Percentiles rank a stretch among this genome's conserved stretches.
These are phyloP conservation scores for Yamadazyma triangularis DNA, from an alignment of 1,139 yeast genomes.

Conservation along the genomic window DNA sequence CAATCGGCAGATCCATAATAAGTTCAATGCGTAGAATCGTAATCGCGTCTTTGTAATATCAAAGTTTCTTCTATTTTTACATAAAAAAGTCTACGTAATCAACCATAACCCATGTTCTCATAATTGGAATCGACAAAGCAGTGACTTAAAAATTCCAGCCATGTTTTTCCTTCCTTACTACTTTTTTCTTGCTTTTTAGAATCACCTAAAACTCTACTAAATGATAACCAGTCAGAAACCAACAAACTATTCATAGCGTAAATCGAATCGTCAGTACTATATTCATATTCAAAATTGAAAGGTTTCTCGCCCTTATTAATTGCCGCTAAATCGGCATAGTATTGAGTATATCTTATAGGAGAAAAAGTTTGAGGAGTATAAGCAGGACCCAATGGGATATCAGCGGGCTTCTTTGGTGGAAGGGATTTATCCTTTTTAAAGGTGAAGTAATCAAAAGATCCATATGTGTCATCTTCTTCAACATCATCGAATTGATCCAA, in stretches of 20 bases:
- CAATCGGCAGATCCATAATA: not conserved
- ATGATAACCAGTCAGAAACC: conserved; percentile 55
- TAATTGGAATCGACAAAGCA: conserved; percentile 66
- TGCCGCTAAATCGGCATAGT: conserved; percentile 56
- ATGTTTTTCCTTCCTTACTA: conserved; percentile 23
- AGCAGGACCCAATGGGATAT: conserved; percentile 65
- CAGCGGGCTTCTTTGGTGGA: conserved; percentile 60
- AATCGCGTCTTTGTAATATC: too few species aligned
- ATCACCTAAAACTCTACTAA: conserved; percentile 50
- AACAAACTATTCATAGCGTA: conserved; percentile 54
- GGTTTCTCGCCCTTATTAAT: conserved; percentile 45
- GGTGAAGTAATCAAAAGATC: conserved; percentile 8
- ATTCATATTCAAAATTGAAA: conserved; percentile 62
- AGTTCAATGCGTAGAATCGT: too few species aligned
- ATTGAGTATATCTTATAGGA: conserved; percentile 70
- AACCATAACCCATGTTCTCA: conserved; percentile 42
- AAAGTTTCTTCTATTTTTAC: too few species aligned
- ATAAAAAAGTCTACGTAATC: too few species aligned
- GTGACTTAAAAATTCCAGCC: conserved; percentile 43
- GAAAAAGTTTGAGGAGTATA: conserved; percentile 66
- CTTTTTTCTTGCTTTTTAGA: conserved; percentile 7
- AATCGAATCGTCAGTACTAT: conserved; percentile 57
- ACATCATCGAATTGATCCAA: conserved; percentile 17
- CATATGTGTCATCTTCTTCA: conserved; percentile 8
- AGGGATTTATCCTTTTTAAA: conserved; percentile 53